A percentile compares a stretch with the other conserved stretches of the same genome.
phyloP scores from a whole-genome alignment of 805 yeast genomes.

The Brettanomyces custersianus region DNA sequence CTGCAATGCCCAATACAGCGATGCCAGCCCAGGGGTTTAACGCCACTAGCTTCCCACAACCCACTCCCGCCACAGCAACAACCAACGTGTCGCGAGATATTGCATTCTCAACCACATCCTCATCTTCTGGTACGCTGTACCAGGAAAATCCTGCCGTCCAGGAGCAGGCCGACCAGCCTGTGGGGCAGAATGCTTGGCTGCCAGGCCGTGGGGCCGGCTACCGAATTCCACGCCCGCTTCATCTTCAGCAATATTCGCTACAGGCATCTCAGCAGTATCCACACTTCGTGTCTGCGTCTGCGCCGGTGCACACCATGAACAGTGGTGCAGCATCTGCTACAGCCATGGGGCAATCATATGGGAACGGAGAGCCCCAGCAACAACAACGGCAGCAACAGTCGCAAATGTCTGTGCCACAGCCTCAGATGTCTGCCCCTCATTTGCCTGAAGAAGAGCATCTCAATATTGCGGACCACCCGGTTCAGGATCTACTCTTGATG shows the following conservation, averaged over 20 bases:
- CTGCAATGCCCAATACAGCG: slow-evolving; percentile 3
- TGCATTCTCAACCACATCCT: slow-evolving; percentile 30
- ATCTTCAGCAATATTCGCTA: slow-evolving; percentile 4
- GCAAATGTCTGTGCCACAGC: slow-evolving; percentile 2
- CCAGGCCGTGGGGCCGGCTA: background rate
- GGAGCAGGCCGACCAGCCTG: background rate
- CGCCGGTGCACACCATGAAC: slow-evolving; percentile 8
- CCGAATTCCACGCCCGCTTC: slow-evolving; percentile 1
- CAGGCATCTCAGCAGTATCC: slow-evolving; percentile 12
- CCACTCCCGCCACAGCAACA: slow-evolving; percentile 43
- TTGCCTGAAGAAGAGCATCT: slow-evolving; percentile 34
- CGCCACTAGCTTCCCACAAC: slow-evolving; percentile 25
- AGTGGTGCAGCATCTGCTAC: slow-evolving; percentile 3
- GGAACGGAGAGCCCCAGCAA: slow-evolving; percentile 1
- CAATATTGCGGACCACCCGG: slow-evolving; percentile 77
- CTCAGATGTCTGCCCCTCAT: slow-evolving; percentile 2
- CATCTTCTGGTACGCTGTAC: slow-evolving; percentile 22
- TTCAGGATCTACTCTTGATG: slow-evolving; percentile 74
- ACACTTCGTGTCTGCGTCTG: slow-evolving; percentile 11
- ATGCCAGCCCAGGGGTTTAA: slow-evolving; percentile 19
- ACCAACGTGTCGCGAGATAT: slow-evolving; percentile 44
- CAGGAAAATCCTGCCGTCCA: slow-evolving; percentile 23
- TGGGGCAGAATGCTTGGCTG: background rate
- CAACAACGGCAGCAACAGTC: slow-evolving; percentile 3
- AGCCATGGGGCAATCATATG: background rate